Conservation (phyloP, 441 rosid genomes). For the Lepidium campestre region DNA sequence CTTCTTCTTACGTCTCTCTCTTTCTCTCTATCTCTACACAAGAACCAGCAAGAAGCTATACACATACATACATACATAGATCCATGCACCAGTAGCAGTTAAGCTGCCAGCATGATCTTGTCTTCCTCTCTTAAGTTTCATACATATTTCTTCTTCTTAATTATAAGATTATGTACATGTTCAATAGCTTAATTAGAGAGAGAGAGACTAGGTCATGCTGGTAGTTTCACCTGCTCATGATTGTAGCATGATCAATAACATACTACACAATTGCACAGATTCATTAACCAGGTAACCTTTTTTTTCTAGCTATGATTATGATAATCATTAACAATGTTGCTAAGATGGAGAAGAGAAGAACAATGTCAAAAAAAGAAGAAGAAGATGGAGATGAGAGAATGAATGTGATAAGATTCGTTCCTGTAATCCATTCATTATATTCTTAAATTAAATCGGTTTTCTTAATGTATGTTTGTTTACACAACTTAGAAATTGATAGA, state of each 20-base stretch:
- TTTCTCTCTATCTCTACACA: neutral
- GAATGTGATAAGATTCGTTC: neutral
- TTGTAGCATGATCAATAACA: constrained; percentile 19
- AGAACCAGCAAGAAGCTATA: constrained; percentile 14
- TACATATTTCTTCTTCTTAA: neutral
- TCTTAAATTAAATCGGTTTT: neutral
- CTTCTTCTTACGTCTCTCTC: neutral
- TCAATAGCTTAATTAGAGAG: constrained; percentile 13
- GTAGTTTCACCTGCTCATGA: constrained; percentile 28
- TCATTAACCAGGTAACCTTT: neutral
- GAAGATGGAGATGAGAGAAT: no score
- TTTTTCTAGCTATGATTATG: no score
- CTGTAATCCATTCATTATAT: neutral
- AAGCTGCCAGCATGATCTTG: constrained; percentile 36
- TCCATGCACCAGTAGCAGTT: constrained; percentile 28
- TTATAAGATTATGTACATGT: neutral
- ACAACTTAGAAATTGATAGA: neutral
- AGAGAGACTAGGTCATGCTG: constrained; percentile 23
- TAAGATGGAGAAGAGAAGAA: neutral
- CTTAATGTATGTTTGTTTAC: no score
- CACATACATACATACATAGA: neutral
- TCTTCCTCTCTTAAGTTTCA: constrained; percentile 18
- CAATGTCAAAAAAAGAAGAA: no score
- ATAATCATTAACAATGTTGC: no score
- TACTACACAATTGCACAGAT: neutral